Evolutionary conservation across 176 grass and related monocot genomes (phyloP), one percentile per base, ranked within the genome.

Genomic region (Puya raimondii): DNA sequence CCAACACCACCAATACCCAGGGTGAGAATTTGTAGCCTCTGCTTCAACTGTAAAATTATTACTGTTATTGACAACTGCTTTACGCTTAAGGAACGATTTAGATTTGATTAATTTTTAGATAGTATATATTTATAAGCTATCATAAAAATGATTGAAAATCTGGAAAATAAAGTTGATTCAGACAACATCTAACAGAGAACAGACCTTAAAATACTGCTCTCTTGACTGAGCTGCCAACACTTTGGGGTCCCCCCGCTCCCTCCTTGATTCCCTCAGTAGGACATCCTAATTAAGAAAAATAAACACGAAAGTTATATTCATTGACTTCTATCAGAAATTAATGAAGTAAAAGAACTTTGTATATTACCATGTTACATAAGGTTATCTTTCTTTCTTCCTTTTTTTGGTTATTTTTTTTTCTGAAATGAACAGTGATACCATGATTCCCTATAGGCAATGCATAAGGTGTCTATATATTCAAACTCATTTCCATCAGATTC

Each of bases 201-300:
- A 70, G 80, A 96, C 91, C 87, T 96, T 81, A 59, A 88, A 70
- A 80, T 99, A 99, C n/a, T 85, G 77, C 48, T 86, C 76, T 68
- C 70, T 71, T 59, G 86, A 66, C 33, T 70, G 70, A 75, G 84
- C 94, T 68, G 87, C 85, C 72, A 85, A 64, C 66, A 84, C 77
- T 69, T 92, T 90, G 50, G 89, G 89, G 64, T 99, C 94, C 64
- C 80, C 82, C 69, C 80, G 85, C 78, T 80, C 7, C 48, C 77
- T 77, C 74, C 50, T 93, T 69, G 87, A 73, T 58, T 99, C 94
- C 73, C 82, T 81, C 66, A 99, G 72, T 70, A 99, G 83, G 58
- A 88, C 84, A 86, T 99, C 89, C 94, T 99, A 42, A 77, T 80
- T 73, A 59, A 65, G 51, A 3, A 74, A 42, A 63, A 17, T 15